Evolutionary conservation across 2,329 filamentous ascomycete species (phyloP).

Genomic region (Pseudogymnoascus sp.): DNA sequence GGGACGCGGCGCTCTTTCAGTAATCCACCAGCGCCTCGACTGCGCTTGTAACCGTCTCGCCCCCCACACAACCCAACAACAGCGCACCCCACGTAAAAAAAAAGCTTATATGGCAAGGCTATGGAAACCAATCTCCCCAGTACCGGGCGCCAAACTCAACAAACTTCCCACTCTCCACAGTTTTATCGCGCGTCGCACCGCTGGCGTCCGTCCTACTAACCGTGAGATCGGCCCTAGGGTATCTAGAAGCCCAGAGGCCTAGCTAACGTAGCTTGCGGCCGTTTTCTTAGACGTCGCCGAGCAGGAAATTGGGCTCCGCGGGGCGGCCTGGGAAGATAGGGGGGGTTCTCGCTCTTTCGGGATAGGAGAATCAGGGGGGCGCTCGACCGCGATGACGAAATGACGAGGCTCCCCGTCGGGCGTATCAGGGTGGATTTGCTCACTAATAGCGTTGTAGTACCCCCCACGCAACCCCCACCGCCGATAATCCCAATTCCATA

Average conservation of each 20-base stretch:
- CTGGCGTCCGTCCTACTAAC: neutral
- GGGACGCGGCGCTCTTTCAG: neutral
- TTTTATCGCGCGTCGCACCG: neutral
- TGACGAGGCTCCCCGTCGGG: neutral
- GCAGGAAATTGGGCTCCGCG: neutral
- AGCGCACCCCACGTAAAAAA: conserved; percentile 2
- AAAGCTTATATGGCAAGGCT: neutral
- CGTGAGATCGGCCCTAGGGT: neutral
- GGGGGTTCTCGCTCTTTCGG: neutral
- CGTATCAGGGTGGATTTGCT: conserved; percentile 1
- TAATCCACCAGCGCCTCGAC: neutral
- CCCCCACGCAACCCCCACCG: conserved; percentile 2
- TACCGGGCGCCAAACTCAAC: neutral
- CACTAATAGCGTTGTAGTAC: conserved; percentile 7
- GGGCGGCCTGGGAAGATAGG: neutral
- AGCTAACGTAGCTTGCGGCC: neutral
- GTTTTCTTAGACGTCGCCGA: neutral
- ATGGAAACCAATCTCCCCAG: neutral
- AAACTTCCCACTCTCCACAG: neutral
- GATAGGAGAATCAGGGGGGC: conserved; percentile 1
- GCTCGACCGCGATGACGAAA: neutral
- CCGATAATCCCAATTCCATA: conserved; percentile 4
- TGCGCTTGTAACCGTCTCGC: neutral
- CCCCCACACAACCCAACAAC: neutral
- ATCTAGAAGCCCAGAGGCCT: neutral